A percentile compares a stretch with the other conserved stretches of the same genome.
Evolutionary conservation across 306 rosid species (phyloP).

Genomic region (Mucuna pruriens): DNA sequence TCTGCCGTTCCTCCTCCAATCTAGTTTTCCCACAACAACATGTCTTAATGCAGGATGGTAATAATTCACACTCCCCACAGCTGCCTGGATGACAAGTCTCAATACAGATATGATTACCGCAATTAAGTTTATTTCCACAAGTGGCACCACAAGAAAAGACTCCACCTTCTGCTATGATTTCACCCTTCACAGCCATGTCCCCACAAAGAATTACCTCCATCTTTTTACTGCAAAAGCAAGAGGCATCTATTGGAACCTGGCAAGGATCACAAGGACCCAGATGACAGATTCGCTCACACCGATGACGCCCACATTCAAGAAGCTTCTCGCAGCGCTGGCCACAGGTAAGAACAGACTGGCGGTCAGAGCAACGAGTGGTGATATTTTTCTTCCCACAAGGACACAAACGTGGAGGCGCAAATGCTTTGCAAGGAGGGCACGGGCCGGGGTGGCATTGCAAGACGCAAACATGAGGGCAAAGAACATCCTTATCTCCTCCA

Average conservation of each 20-base stretch:
- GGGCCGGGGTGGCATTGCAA: constrained; percentile 98
- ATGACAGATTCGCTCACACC: constrained; percentile 68
- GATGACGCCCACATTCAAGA: constrained; percentile 78
- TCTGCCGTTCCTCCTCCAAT: constrained; percentile 62
- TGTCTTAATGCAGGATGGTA: constrained; percentile 62
- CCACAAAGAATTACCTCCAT: constrained; percentile 71
- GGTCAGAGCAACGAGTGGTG: constrained; percentile 81
- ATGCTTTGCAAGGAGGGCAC: constrained; percentile 92
- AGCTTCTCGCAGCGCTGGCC: constrained; percentile 76
- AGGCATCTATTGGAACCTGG: constrained; percentile 57
- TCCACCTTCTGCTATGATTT: constrained; percentile 62
- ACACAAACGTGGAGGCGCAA: constrained; percentile 73
- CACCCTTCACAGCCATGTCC: constrained; percentile 73
- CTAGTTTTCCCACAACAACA: constrained; percentile 86
- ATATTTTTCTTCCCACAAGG: constrained; percentile 82
- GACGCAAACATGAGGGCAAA: constrained; percentile 90
- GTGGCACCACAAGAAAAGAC: constrained; percentile 67
- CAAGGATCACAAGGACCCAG: constrained; percentile 85
- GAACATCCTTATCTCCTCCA: constrained; percentile 58
- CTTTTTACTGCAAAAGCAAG: constrained; percentile 76
- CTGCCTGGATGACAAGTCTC: constrained; percentile 76
- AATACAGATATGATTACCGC: constrained; percentile 74
- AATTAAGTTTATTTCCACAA: constrained; percentile 66
- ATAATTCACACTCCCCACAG: constrained; percentile 69
- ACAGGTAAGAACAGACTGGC: constrained; percentile 68